phyloP scores from a whole-genome alignment of 495 filamentous ascomycete species.

The Penicillium turbatum region DNA sequence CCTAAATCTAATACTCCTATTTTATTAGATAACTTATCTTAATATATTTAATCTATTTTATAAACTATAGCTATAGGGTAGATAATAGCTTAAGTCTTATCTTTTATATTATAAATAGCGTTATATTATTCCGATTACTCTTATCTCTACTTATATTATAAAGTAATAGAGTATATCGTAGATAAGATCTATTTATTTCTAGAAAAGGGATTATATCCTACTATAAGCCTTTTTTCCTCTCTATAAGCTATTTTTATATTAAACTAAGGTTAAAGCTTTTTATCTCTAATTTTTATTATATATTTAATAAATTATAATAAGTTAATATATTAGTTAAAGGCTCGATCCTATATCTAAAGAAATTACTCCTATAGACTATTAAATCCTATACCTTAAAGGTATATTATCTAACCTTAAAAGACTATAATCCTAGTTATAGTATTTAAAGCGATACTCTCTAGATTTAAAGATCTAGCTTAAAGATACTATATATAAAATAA shows the following conservation, averaged over 20 bases:
- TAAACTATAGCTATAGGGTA: no score
- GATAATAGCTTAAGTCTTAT: no score
- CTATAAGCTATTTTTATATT: not conserved
- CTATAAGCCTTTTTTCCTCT: not conserved
- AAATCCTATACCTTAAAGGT: conserved; percentile 7
- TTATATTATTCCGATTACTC: not conserved
- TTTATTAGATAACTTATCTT: not conserved
- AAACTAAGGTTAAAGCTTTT: not conserved
- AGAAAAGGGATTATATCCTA: not conserved
- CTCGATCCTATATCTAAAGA: conserved; percentile 14
- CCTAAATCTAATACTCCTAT: not conserved
- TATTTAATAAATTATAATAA: not conserved
- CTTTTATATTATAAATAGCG: not conserved
- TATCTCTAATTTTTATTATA: not conserved
- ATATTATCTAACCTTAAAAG: conserved; percentile 9
- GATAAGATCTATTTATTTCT: not conserved
- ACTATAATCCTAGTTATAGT: conserved; percentile 8
- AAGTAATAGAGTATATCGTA: not conserved
- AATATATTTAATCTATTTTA: not conserved
- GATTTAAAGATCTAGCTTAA: conserved; percentile 3
- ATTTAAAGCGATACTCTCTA: conserved; percentile 3
- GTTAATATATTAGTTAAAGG: not conserved
- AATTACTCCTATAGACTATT: conserved; percentile 11
- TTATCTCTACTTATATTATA: not conserved
- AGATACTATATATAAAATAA: conserved; percentile 13